Evolutionary conservation across 2,329 filamentous ascomycete genomes (phyloP), one percentile per base, ranked within the genome.

Genomic region (Falciphora oryzae): DNA sequence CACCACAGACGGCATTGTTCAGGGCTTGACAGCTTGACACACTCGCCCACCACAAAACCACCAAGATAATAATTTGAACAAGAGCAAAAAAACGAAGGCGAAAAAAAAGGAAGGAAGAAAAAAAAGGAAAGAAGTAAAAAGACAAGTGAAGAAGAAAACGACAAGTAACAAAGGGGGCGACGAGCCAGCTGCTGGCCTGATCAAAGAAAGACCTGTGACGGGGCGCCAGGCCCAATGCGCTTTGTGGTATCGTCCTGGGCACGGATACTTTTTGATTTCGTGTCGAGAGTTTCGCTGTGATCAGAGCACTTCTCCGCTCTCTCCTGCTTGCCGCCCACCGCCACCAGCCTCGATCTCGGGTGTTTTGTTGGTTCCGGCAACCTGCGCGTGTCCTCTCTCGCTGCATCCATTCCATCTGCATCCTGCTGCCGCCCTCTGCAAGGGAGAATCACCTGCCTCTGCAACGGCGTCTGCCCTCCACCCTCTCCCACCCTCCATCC

Each of bases 241-340:
- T 28, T 58, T 58, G 57, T 58, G 57, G 27, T 25, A 53, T 53
- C 57, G 25, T 58, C 18, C 57, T 31, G 57, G 57, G 57, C 57
- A 58, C 57, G 57, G 57, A 58, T 58, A 58, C 57, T 58, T 31
- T 58, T 58, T 58, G n/a, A 11, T 53, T 22, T 53, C 18, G 44
- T 53, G 22, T 25, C 22, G 44, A 53, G 44, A 53, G 44, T 53
- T 53, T 53, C 44, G 44, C 44, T 25, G 22, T 53, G 44, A 53
- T 10, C 18, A 53, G 44, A n/a, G 44, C 44, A 11, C 44, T n/a
- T 53, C 22, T 53, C n/a, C 44, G 18, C n/a, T 53, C 44, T 11
- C 22, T 25, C n/a, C 44, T 53, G 44, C 44, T 25, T 53, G 44
- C 44, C 44, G 44, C 44, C 44, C 44, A 53, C 44, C 44, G n/a